These are phyloP conservation scores for Hygrophila difformis DNA, from an alignment of 257 asterid genomes.

Conservation along the genomic window DNA sequence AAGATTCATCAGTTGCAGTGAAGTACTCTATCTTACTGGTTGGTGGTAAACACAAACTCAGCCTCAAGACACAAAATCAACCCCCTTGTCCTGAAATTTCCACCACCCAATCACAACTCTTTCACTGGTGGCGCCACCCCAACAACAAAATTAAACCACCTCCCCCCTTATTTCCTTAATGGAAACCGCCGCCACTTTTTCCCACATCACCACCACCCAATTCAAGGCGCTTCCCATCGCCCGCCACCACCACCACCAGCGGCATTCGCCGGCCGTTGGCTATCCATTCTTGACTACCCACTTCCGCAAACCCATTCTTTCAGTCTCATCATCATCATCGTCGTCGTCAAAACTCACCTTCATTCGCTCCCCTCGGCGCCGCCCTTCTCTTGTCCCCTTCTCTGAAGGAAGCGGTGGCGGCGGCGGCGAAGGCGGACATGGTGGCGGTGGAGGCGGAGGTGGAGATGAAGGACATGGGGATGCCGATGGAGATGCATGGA, in stretches of 20 bases:
- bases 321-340: conserved; percentile 18
- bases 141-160: not conserved
- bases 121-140: no score
- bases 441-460: conserved; percentile 21
- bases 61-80: no score
- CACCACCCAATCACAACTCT: no score
- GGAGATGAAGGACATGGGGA: conserved; percentile 24
- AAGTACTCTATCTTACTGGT: no score
- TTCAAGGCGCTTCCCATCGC: conserved; percentile 10
- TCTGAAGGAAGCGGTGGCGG: conserved; percentile 16
- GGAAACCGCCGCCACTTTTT: conserved; percentile 27
- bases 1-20: no score
- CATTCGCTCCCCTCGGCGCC: no score
- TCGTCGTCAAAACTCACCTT: conserved; percentile 21
- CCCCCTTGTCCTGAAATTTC: no score
- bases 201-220: conserved; percentile 25
- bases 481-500: conserved; percentile 46
- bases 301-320: conserved; percentile 13
- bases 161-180: not conserved
- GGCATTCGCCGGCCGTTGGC: conserved; percentile 4
- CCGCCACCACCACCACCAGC: conserved; percentile 16
- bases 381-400: conserved; percentile 26
- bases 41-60: no score
- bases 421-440: conserved; percentile 6
- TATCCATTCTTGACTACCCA: conserved; percentile 21